Conservation (phyloP, 176 grass and related monocot genomes). For the Coix lacrymajobi region DNA sequence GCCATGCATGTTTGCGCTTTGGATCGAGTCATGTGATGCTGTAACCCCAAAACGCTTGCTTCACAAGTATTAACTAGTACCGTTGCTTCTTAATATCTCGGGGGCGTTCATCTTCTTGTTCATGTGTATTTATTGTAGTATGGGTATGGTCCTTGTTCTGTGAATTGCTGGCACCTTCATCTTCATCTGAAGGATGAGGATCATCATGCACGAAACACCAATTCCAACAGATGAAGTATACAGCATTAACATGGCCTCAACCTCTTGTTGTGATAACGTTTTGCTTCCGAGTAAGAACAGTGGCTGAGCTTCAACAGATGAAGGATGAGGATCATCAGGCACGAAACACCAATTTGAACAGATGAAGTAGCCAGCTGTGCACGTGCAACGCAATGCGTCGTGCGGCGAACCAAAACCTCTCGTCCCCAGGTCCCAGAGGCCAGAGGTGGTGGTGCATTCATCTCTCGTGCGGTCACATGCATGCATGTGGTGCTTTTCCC, state of each 20-base stretch:
- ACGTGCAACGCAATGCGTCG: not conserved
- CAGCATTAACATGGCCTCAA: not conserved
- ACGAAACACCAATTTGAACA: no score
- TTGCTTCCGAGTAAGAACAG: not conserved
- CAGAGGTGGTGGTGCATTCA: not conserved
- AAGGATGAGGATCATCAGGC: no score
- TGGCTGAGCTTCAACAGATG: no score
- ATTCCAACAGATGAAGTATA: not conserved
- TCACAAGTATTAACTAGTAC: slow-evolving; percentile 53
- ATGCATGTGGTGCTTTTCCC: not conserved
- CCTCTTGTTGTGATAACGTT: not conserved
- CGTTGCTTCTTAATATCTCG: slow-evolving; percentile 17
- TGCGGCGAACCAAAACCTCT: slow-evolving; percentile 3
- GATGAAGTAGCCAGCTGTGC: not conserved
- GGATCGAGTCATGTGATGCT: slow-evolving; percentile 36
- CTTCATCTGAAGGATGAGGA: no score
- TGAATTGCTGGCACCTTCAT: not conserved
- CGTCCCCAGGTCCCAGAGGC: not conserved
- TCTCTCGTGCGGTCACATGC: not conserved
- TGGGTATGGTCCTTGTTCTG: not conserved
- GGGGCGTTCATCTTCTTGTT: not conserved
- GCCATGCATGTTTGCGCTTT: slow-evolving; percentile 28
- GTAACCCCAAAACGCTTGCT: slow-evolving; percentile 51
- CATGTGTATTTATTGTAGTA: not conserved
- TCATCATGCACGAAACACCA: no score